These are phyloP conservation scores for Zizania palustris DNA, from an alignment of 202 grass and related monocot genomes.

Conservation along the genomic window DNA sequence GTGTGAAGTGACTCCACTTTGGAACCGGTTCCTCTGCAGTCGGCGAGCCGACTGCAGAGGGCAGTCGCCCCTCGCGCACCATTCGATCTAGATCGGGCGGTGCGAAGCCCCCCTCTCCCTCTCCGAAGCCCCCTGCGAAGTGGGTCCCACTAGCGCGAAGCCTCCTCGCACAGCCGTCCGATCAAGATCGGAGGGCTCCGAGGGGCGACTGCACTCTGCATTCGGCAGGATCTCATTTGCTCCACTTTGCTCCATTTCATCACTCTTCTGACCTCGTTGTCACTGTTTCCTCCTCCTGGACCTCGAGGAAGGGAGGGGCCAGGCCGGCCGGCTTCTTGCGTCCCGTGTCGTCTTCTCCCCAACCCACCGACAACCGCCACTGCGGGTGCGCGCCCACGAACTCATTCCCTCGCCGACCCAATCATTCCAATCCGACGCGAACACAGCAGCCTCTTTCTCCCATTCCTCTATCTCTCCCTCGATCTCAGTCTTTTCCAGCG, in stretches of 20 bases:
- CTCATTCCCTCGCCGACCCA: not conserved
- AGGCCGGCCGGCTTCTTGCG: slow-evolving; percentile 6
- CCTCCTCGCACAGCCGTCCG: too few species aligned
- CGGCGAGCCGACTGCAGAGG: too few species aligned
- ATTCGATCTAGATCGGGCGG: too few species aligned
- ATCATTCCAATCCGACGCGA: slow-evolving; percentile 13
- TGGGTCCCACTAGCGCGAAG: too few species aligned
- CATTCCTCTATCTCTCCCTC: not conserved
- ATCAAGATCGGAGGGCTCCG: too few species aligned
- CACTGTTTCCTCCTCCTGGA: not conserved
- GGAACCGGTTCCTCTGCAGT: too few species aligned
- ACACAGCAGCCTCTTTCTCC: not conserved
- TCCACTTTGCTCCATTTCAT: slow-evolving; percentile 14
- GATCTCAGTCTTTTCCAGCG: not conserved
- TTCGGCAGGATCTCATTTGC: too few species aligned
- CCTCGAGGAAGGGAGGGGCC: slow-evolving; percentile 6
- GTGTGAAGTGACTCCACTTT: too few species aligned
- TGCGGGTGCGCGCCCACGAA: slow-evolving; percentile 44
- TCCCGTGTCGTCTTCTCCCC: slow-evolving; percentile 33
- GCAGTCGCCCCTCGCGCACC: too few species aligned
- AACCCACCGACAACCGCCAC: slow-evolving; percentile 42
- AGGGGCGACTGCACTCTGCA: too few species aligned
- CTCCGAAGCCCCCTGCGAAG: too few species aligned
- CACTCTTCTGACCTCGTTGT: not conserved
- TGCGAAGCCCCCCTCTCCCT: too few species aligned